phyloP scores from a whole-genome alignment of 164 flowering plant species.

The Macadamia tetraphylla region DNA sequence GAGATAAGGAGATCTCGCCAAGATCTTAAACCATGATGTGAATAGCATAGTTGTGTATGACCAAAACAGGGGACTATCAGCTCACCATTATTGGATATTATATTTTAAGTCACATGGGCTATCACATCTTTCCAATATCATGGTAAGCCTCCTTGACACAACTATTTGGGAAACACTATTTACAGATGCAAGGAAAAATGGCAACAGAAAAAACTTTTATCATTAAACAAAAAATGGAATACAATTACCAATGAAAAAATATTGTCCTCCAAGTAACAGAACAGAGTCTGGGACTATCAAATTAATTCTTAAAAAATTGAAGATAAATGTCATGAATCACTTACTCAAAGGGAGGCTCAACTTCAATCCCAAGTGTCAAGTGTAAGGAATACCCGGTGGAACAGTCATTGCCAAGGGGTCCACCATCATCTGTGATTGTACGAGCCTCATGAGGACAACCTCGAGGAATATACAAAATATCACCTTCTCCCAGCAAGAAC shows the following conservation, averaged over 20 bases:
- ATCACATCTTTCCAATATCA: not conserved
- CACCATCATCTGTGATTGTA: slow-evolving; percentile 28
- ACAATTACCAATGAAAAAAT: not conserved
- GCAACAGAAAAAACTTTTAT: too few relatives aligned
- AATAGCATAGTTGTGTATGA: not conserved
- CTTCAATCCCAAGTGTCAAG: slow-evolving; percentile 67
- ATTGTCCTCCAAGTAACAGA: not conserved
- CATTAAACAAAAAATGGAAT: not conserved
- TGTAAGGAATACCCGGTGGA: slow-evolving; percentile 51
- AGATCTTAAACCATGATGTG: too few relatives aligned
- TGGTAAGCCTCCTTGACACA: too few relatives aligned
- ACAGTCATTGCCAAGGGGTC: slow-evolving; percentile 9
- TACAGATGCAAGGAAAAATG: too few relatives aligned
- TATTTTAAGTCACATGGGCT: not conserved
- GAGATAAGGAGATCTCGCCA: too few relatives aligned
- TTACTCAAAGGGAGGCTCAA: slow-evolving; percentile 88
- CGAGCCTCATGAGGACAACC: slow-evolving; percentile 72
- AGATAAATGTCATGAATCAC: slow-evolving; percentile 19
- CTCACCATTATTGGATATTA: not conserved
- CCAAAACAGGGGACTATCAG: not conserved
- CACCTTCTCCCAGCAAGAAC: slow-evolving; percentile 59
- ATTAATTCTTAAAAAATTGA: not conserved
- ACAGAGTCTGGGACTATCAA: not conserved
- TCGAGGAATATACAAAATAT: slow-evolving; percentile 74
- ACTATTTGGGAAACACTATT: too few relatives aligned